Conservation (phyloP, 352 stramenopile species). For the Globisporangium canariense region DNA sequence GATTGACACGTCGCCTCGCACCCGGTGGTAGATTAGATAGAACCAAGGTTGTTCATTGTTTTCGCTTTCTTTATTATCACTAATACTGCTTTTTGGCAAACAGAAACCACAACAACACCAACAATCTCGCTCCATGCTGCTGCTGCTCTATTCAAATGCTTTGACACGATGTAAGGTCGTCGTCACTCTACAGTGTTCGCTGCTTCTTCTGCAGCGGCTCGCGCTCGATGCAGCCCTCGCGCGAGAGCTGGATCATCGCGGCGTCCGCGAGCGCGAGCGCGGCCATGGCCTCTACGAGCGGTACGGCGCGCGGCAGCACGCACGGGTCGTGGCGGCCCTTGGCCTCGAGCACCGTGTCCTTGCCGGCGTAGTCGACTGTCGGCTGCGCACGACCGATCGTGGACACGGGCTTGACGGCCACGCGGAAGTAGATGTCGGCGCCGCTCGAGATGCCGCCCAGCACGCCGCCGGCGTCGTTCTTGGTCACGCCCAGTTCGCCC, state of each 20-base stretch:
- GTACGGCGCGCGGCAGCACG: constrained; percentile 95
- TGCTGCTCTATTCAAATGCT: background rate
- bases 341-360: constrained; percentile 93
- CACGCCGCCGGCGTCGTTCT: constrained; percentile 92
- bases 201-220: constrained; percentile 55
- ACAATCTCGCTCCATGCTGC: background rate
- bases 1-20: too few relatives aligned
- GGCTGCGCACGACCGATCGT: constrained; percentile 96
- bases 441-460: constrained; percentile 98
- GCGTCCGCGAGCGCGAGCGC: constrained; percentile 94
- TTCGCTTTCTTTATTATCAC: constrained; percentile 9
- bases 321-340: constrained; percentile 98
- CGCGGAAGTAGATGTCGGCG: constrained; percentile 97
- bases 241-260: constrained; percentile 95
- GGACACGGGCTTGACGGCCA: constrained; percentile 99
- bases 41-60: constrained; percentile 5
- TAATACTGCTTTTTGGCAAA: constrained; percentile 4
- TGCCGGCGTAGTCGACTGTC: constrained; percentile 93
- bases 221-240: constrained; percentile 57
- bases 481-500: constrained; percentile 71
- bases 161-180: background rate
- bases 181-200: constrained; percentile 39
- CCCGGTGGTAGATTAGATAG: constrained; percentile 1
- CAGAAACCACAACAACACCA: constrained; percentile 2
- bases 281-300: constrained; percentile 98